These are phyloP conservation scores for Leptographium procerum DNA, from an alignment of 2,329 filamentous ascomycete species.

Conservation along the genomic window DNA sequence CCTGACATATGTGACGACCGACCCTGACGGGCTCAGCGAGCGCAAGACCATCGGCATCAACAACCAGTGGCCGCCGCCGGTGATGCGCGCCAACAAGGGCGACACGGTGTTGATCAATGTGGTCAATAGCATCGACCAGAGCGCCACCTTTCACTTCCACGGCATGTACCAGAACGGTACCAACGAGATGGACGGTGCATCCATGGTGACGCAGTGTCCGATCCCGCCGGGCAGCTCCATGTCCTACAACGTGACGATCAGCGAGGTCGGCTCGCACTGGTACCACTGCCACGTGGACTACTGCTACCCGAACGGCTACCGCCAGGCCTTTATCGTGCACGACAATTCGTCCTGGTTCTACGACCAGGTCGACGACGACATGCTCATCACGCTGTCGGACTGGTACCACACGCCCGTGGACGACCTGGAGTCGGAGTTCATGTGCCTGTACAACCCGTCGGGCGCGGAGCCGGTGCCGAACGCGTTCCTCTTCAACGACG, in stretches of 20 bases:
- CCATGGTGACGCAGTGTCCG: constrained; percentile 52
- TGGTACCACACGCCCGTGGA: constrained; percentile 55
- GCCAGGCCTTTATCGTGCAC: constrained; percentile 19
- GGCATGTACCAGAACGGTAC: constrained; percentile 60
- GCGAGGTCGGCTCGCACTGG: constrained; percentile 58
- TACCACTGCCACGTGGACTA: constrained; percentile 59
- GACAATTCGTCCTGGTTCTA: constrained; percentile 49
- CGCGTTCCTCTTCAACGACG: constrained; percentile 61
- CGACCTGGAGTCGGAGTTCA: constrained; percentile 30
- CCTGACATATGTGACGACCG: constrained; percentile 58
- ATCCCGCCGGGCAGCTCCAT: constrained; percentile 52
- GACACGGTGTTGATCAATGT: constrained; percentile 50
- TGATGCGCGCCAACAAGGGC: constrained; percentile 49
- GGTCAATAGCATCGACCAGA: constrained; percentile 49
- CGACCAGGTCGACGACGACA: constrained; percentile 48
- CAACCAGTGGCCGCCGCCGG: constrained; percentile 60
- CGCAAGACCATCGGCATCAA: constrained; percentile 70
- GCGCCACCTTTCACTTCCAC: constrained; percentile 57
- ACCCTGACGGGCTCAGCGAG: constrained; percentile 55
- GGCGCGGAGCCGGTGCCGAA: constrained; percentile 57
- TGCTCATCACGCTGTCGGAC: constrained; percentile 55
- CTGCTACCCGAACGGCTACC: constrained; percentile 55
- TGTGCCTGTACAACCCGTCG: constrained; percentile 42
- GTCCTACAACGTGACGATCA: constrained; percentile 57
- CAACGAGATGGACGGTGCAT: constrained; percentile 59